Evolutionary conservation across 2,329 filamentous ascomycete genomes (phyloP).

Genomic region (Aspergillus sojae): DNA sequence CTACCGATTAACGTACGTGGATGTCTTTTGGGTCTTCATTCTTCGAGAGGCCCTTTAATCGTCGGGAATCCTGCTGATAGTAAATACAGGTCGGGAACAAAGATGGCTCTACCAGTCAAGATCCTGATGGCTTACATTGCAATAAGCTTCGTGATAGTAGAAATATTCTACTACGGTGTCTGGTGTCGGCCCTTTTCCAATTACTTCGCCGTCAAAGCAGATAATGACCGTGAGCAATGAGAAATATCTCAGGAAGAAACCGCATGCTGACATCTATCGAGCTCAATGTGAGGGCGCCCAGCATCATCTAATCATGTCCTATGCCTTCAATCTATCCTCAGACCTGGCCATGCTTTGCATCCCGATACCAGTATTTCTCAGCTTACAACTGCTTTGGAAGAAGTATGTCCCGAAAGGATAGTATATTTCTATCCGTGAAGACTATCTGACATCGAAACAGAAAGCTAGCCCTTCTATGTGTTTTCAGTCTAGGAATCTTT

Average conservation of each 20-base stretch:
- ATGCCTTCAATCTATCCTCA: neutral
- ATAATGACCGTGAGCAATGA: neutral
- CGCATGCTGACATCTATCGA: neutral
- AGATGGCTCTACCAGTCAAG: neutral
- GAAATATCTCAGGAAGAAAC: neutral
- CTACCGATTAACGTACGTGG: neutral
- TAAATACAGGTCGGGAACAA: neutral
- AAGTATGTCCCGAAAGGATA: neutral
- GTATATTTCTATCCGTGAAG: neutral
- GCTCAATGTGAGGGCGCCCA: neutral
- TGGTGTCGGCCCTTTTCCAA: neutral
- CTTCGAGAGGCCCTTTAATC: accelerated
- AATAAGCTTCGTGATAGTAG: neutral
- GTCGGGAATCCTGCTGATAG: neutral
- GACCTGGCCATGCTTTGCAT: neutral
- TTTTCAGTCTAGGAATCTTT: neutral
- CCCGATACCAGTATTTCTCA: neutral
- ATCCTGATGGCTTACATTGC: neutral
- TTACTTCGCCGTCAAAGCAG: neutral
- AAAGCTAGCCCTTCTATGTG: neutral
- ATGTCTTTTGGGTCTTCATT: neutral
- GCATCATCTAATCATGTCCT: neutral
- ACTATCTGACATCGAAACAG: neutral
- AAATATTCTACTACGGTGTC: neutral
- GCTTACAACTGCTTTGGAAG: neutral